Conservation (phyloP, 2,329 filamentous ascomycete genomes). For the Colletotrichum noveboracense region DNA sequence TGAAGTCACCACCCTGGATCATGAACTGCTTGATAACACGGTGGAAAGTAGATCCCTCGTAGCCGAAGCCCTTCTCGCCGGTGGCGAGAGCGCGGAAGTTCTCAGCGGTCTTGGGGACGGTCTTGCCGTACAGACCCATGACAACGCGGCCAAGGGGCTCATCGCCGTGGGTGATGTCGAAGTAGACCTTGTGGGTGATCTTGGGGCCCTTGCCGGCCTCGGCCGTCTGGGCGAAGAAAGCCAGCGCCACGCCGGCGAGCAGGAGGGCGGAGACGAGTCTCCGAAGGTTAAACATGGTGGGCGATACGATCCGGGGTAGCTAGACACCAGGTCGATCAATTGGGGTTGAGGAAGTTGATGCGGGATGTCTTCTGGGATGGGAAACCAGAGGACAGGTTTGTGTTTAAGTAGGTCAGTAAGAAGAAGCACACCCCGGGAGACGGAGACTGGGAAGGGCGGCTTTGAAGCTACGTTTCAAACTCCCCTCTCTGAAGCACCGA, state of each 20-base stretch:
- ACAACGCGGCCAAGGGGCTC: slow-evolving; percentile 76
- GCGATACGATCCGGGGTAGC: background rate
- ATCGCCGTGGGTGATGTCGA: slow-evolving; percentile 81
- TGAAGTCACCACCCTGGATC: slow-evolving; percentile 93
- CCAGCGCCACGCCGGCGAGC: slow-evolving; percentile 75
- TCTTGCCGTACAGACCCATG: slow-evolving; percentile 87
- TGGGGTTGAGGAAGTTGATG: slow-evolving; percentile 5
- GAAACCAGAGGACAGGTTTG: slow-evolving; percentile 1
- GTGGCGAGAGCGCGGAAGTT: slow-evolving; percentile 84
- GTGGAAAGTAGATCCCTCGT: slow-evolving; percentile 84
- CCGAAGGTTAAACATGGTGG: slow-evolving; percentile 77
- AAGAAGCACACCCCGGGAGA: background rate
- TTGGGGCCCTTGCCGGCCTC: slow-evolving; percentile 86
- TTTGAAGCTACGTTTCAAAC: slow-evolving; percentile 21
- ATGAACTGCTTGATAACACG: slow-evolving; percentile 91
- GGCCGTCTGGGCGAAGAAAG: slow-evolving; percentile 77
- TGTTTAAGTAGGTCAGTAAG: slow-evolving; percentile 5
- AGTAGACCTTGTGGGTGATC: slow-evolving; percentile 95
- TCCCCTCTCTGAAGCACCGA: slow-evolving; percentile 21
- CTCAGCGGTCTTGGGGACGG: slow-evolving; percentile 75
- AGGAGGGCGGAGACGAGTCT: slow-evolving; percentile 75
- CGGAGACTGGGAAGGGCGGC: background rate
- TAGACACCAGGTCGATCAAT: slow-evolving; percentile 13
- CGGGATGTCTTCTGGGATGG: background rate
- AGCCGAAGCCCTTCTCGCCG: slow-evolving; percentile 86